phyloP scores from a whole-genome alignment of 2,329 filamentous ascomycete species.

The Trichoderma harzianum region DNA sequence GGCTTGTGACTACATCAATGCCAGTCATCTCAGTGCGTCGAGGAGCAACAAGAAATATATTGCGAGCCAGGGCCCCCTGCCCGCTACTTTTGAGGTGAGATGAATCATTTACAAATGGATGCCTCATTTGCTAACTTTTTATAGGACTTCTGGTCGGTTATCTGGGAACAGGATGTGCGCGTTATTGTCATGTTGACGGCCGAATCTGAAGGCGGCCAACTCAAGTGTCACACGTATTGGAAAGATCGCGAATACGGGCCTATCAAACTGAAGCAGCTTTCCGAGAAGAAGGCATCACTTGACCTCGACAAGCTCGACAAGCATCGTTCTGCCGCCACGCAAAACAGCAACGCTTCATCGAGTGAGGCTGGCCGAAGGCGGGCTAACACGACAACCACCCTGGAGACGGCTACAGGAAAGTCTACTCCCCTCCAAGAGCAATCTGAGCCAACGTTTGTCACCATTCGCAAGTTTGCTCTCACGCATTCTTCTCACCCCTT shows the following conservation, averaged over 20 bases:
- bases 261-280: conserved; percentile 70
- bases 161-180: conserved; percentile 95
- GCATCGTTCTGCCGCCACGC: conserved; percentile 43
- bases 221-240: conserved; percentile 97
- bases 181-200: conserved; percentile 97
- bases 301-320: conserved; percentile 62
- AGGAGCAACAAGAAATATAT: conserved; percentile 91
- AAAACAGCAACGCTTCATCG: conserved; percentile 24
- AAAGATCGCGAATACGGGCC: conserved; percentile 72
- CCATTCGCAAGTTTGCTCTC: conserved; percentile 82
- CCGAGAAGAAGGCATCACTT: conserved; percentile 77
- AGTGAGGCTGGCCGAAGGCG: conserved; percentile 47
- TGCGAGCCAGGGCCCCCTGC: conserved; percentile 89
- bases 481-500: conserved; percentile 76
- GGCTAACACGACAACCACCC: conserved; percentile 51
- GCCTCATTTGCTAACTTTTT: not conserved
- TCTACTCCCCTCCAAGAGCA: conserved; percentile 28
- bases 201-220: conserved; percentile 85
- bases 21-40: conserved; percentile 76
- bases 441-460: conserved; percentile 68
- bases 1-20: conserved; percentile 92
- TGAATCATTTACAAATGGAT: not conserved
- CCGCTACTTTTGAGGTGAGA: conserved; percentile 82
- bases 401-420: conserved; percentile 33
- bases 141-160: conserved; percentile 94